Percentiles rank a stretch among this genome's conserved stretches.
phyloP scores from a whole-genome alignment of 176 grass and related monocot genomes.

The Triticum urartu region DNA sequence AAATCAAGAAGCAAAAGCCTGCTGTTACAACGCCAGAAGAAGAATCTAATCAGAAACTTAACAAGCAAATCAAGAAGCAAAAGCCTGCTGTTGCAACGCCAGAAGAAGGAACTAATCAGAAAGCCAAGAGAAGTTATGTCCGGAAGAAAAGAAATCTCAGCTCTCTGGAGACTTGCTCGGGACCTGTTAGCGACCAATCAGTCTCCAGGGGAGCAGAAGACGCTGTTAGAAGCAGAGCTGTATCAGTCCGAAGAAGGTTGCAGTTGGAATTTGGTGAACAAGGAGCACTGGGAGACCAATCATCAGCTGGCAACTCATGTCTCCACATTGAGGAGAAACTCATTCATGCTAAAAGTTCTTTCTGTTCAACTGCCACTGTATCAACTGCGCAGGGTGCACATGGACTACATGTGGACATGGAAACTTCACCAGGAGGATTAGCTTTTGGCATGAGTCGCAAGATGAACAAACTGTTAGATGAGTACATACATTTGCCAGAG shows the following conservation, averaged over 20 bases:
- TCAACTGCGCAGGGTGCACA: conserved; percentile 19
- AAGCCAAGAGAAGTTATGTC: conserved; percentile 48
- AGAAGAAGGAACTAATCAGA: conserved; percentile 34
- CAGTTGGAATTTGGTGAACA: conserved; percentile 39
- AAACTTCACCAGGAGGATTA: conserved; percentile 36
- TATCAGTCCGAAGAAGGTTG: conserved; percentile 47
- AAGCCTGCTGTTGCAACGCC: conserved; percentile 35
- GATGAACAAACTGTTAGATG: conserved; percentile 35
- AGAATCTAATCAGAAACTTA: conserved; percentile 24
- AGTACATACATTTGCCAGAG: conserved; percentile 34
- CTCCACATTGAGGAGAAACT: conserved; percentile 17
- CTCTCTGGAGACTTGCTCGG: conserved; percentile 19
- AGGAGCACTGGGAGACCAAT: conserved; percentile 8
- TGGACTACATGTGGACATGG: conserved; percentile 31
- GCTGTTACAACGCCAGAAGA: conserved; percentile 35
- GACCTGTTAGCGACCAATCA: conserved; percentile 7
- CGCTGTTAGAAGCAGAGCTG: conserved; percentile 16
- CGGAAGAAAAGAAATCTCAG: conserved; percentile 44
- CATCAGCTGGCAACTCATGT: conserved; percentile 9
- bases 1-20: conserved; percentile 29
- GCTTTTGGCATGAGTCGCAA: conserved; percentile 35
- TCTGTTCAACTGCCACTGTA: conserved; percentile 23
- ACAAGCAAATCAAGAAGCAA: conserved; percentile 17
- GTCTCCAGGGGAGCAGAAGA: conserved; percentile 7
- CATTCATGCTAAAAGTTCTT: conserved; percentile 28